Conservation (phyloP, 306 rosid species). For the Vachellia pachyceras region DNA sequence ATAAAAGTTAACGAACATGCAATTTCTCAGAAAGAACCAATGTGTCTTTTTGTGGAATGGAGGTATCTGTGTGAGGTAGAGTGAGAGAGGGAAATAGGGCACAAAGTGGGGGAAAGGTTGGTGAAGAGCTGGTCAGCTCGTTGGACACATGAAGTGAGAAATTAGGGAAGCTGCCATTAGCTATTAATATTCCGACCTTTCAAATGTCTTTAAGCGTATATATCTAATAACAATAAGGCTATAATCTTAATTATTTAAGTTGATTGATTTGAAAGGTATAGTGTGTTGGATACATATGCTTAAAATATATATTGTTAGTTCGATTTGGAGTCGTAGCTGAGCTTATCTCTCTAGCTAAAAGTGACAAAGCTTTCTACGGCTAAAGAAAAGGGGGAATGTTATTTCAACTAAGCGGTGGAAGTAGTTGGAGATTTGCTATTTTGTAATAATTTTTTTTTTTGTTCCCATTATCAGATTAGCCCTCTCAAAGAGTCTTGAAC, state of each 20-base stretch:
- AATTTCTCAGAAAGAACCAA: background rate
- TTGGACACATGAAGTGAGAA: slow-evolving; percentile 54
- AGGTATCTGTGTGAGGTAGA: background rate
- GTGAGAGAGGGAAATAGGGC: slow-evolving; percentile 23
- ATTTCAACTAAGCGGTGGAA: slow-evolving; percentile 71
- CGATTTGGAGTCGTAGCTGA: slow-evolving; percentile 30
- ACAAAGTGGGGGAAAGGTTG: slow-evolving; percentile 63
- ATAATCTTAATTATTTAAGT: background rate
- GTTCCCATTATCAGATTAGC: slow-evolving; percentile 33
- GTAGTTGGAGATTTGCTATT: slow-evolving; percentile 63
- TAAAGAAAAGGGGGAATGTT: slow-evolving; percentile 29
- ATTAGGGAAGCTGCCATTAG: slow-evolving; percentile 43
- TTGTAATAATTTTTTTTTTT: slow-evolving; percentile 12
- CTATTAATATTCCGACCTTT: slow-evolving; percentile 41
- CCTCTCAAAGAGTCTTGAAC: slow-evolving; percentile 50
- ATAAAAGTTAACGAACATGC: background rate
- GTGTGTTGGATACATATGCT: background rate
- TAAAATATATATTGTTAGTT: slow-evolving; percentile 20
- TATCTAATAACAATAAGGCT: background rate
- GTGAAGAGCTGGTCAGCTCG: slow-evolving; percentile 70
- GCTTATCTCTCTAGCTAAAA: slow-evolving; percentile 28
- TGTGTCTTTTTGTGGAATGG: background rate
- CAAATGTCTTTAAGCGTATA: slow-evolving; percentile 30
- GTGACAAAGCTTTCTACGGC: slow-evolving; percentile 47
- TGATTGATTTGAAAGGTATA: background rate